Evolutionary conservation across 169 alveolate species (phyloP).

Genomic region (Plasmodium inui): DNA sequence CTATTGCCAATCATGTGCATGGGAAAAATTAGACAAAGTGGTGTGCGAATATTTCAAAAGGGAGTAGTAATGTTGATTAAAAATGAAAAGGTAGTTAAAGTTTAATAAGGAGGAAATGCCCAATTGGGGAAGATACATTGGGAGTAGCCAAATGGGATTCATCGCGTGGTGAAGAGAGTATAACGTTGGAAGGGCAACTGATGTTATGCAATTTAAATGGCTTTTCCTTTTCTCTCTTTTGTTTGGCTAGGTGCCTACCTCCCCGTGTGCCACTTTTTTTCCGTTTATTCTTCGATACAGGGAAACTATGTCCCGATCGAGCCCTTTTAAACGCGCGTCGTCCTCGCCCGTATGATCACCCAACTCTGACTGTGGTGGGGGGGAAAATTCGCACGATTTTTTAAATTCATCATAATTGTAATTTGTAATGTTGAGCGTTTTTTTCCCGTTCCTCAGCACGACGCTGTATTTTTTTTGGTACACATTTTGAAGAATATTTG

Average conservation of each 20-base stretch:
- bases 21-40: not conserved
- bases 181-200: not conserved
- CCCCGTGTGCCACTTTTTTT: constrained; percentile 7
- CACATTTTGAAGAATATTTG: constrained; percentile 52
- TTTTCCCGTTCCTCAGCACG: constrained; percentile 41
- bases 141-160: not conserved
- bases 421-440: constrained; percentile 33
- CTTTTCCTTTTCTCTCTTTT: not conserved
- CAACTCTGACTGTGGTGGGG: not conserved
- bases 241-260: not conserved
- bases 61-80: not conserved
- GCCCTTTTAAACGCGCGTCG: not conserved
- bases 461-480: constrained; percentile 54
- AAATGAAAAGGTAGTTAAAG: not conserved
- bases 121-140: not conserved
- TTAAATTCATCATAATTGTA: constrained; percentile 31
- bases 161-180: not conserved
- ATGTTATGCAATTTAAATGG: not conserved
- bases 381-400: constrained; percentile 17
- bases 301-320: constrained; percentile 14
- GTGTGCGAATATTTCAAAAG: not conserved
- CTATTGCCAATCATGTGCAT: not conserved
- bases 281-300: constrained; percentile 47
- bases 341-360: not conserved
- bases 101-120: not conserved